phyloP scores from a whole-genome alignment of 1,139 yeast species.

The Spathaspora sp. region DNA sequence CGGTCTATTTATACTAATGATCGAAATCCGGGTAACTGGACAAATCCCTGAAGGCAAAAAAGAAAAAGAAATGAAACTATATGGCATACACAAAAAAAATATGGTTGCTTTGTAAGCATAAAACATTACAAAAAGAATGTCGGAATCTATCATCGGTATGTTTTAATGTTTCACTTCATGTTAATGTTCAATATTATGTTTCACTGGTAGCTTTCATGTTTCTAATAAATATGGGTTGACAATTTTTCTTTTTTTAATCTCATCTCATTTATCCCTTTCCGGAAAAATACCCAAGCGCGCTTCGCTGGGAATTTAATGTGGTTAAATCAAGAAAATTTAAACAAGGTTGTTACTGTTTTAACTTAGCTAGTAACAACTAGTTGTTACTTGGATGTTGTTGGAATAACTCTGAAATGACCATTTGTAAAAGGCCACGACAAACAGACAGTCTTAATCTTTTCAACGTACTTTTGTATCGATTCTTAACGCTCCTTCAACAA shows the following conservation, averaged over 20 bases:
- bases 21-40: constrained; percentile 30
- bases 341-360: background rate
- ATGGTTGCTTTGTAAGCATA: too few species aligned
- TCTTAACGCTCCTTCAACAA: constrained; percentile 62
- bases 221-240: background rate
- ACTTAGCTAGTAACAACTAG: background rate
- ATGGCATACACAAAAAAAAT: constrained; percentile 1
- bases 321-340: background rate
- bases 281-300: constrained; percentile 1
- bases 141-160: too few species aligned
- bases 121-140: too few species aligned
- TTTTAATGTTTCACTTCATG: too few species aligned
- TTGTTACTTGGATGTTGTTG: too few species aligned
- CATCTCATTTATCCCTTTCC: background rate
- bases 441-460: too few species aligned
- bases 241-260: background rate
- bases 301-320: background rate
- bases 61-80: constrained; percentile 4
- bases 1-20: constrained; percentile 26
- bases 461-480: too few species aligned
- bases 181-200: too few species aligned
- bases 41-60: constrained; percentile 2
- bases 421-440: too few species aligned
- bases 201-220: too few species aligned
- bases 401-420: too few species aligned